Evolutionary conservation across 768 basidiomycete genomes (phyloP).

Genomic region (Rhizopogon rudus): DNA sequence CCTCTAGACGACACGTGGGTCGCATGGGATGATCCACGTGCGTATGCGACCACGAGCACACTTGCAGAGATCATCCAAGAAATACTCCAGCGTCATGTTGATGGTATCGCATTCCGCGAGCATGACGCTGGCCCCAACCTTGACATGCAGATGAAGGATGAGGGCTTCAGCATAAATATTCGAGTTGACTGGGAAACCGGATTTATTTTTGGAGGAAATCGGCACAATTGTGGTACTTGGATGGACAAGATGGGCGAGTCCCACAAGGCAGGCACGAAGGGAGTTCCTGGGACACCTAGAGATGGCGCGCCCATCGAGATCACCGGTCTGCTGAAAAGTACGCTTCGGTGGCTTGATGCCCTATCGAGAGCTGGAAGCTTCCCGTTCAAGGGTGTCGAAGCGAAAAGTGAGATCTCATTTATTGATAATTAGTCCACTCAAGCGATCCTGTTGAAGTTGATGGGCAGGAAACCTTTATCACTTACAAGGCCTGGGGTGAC

Average conservation of each 20-base stretch:
- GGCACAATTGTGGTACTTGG: constrained; percentile 89
- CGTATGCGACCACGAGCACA: constrained; percentile 77
- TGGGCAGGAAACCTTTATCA: constrained; percentile 62
- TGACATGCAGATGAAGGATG: constrained; percentile 94
- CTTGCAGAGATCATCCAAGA: constrained; percentile 97
- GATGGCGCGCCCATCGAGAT: constrained; percentile 97
- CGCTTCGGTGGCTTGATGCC: constrained; percentile 80
- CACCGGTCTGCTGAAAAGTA: constrained; percentile 88
- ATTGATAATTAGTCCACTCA: not conserved
- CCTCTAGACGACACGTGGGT: constrained; percentile 94
- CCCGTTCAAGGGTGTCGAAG: constrained; percentile 87
- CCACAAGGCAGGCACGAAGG: constrained; percentile 86
- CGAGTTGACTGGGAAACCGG: constrained; percentile 96
- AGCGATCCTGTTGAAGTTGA: constrained; percentile 44
- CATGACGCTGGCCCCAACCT: constrained; percentile 95
- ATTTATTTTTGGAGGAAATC: constrained; percentile 82
- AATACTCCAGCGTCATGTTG: constrained; percentile 88
- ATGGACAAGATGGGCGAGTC: constrained; percentile 99
- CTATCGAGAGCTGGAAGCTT: constrained; percentile 64
- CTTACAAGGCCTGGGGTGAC: constrained; percentile 87
- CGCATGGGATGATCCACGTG: constrained; percentile 78
- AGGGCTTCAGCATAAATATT: constrained; percentile 92
- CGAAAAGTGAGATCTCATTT: constrained; percentile 52
- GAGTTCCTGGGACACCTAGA: constrained; percentile 91
- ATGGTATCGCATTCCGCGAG: constrained; percentile 91